phyloP scores from a whole-genome alignment of 1,284 basidiomycete genomes.

The Boletellus dicymbophilus region DNA sequence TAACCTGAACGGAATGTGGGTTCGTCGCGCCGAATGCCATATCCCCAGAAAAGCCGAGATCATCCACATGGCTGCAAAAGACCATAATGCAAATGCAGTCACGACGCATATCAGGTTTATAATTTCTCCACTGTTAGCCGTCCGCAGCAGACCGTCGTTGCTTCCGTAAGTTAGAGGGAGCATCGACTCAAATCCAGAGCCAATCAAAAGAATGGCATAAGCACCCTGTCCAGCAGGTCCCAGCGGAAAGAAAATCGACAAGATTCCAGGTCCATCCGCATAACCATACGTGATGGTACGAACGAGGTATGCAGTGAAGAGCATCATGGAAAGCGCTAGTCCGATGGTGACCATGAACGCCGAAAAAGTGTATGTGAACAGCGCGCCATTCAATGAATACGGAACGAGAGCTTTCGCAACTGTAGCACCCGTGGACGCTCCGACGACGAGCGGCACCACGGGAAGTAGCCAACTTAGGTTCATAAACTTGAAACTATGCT shows the following conservation, averaged over 20 bases:
- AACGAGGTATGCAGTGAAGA: conserved; percentile 52
- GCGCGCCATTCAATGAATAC: conserved; percentile 49
- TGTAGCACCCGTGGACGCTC: conserved; percentile 63
- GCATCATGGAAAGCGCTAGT: conserved; percentile 55
- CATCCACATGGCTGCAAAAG: conserved; percentile 55
- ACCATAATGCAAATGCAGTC: conserved; percentile 53
- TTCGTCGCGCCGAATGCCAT: conserved; percentile 38
- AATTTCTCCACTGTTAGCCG: conserved; percentile 36
- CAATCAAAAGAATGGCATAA: conserved; percentile 46
- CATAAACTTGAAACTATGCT: conserved; percentile 56
- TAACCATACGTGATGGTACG: conserved; percentile 50
- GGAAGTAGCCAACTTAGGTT: conserved; percentile 73
- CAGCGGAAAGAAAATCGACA: conserved; percentile 61
- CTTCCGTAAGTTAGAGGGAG: conserved; percentile 34
- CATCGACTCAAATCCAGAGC: conserved; percentile 40
- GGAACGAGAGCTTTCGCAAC: conserved; percentile 50
- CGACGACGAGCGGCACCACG: conserved; percentile 71
- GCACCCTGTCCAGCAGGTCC: conserved; percentile 65
- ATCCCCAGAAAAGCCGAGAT: conserved; percentile 49
- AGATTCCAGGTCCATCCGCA: conserved; percentile 46
- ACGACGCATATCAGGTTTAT: conserved; percentile 47
- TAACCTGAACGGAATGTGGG: conserved; percentile 46
- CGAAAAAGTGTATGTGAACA: conserved; percentile 54
- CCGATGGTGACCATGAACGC: conserved; percentile 60
- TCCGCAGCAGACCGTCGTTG: conserved; percentile 28